A percentile compares a stretch with the other conserved stretches of the same genome.
Conservation (phyloP, 208 protist species). For the Leishmania braziliensis region DNA sequence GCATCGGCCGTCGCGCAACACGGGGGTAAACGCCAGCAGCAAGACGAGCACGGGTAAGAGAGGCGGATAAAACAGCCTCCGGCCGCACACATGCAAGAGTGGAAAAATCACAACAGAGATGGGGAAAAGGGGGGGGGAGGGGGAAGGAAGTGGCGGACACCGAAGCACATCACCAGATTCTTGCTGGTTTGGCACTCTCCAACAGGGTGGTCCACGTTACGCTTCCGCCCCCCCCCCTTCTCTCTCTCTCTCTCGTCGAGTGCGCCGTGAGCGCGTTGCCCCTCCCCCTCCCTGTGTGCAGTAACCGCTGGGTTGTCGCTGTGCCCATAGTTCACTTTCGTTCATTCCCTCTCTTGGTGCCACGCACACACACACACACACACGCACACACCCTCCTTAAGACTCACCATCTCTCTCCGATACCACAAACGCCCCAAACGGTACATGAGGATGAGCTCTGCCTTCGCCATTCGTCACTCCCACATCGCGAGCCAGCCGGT, state of each 20-base stretch:
- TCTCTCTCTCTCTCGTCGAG: neutral
- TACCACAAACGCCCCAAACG: neutral
- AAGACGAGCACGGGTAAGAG: neutral
- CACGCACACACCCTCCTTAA: neutral
- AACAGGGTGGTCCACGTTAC: neutral
- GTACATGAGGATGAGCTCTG: constrained; percentile 6
- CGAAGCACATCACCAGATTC: neutral
- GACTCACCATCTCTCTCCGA: neutral
- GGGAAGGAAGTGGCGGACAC: neutral
- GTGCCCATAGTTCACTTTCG: neutral
- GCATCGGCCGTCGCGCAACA: neutral
- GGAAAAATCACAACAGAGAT: neutral
- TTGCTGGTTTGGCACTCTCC: neutral
- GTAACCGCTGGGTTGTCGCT: neutral
- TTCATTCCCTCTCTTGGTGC: neutral
- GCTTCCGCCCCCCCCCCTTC: too few relatives aligned
- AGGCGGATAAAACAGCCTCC: too few relatives aligned
- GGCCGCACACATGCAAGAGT: neutral
- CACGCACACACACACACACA: neutral
- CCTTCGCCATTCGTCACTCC: constrained; percentile 1
- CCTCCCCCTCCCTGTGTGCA: neutral
- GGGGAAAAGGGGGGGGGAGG: too few relatives aligned
- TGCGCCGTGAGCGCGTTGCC: neutral
- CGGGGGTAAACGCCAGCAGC: neutral
- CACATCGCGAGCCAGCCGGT: constrained; percentile 13